A percentile compares a stretch with the other conserved stretches of the same genome.
Conservation (phyloP, 2,329 filamentous ascomycete species). For the Lizonia empirigonia region DNA sequence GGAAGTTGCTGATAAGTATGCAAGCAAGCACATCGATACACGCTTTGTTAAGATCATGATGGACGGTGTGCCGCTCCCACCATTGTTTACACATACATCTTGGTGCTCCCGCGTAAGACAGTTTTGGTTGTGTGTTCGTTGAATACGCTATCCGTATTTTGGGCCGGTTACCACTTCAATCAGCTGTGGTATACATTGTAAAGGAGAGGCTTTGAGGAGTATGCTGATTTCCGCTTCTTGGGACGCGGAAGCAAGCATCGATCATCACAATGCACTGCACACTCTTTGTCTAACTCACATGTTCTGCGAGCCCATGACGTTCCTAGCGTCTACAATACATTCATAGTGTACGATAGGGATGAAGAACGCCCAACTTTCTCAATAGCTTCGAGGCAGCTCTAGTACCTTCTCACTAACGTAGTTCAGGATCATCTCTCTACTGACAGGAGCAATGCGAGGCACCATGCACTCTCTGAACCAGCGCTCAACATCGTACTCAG, state of each 20-base stretch:
- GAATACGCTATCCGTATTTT: no score
- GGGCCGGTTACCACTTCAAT: no score
- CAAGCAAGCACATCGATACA: constrained; percentile 37
- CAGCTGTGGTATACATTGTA: background rate
- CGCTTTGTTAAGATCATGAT: constrained; percentile 46
- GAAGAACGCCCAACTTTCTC: background rate
- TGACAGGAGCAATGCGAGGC: constrained; percentile 64
- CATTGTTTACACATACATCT: constrained; percentile 42
- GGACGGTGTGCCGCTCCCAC: constrained; percentile 43
- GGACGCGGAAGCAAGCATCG: background rate
- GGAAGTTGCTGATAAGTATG: constrained; percentile 28
- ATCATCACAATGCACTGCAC: no score
- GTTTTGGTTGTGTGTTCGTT: no score
- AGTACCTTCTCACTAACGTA: constrained; percentile 72
- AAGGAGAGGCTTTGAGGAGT: background rate
- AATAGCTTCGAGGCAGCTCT: constrained; percentile 71
- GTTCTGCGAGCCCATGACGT: background rate
- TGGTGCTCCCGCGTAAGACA: no score
- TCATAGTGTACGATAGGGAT: background rate
- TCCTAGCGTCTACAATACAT: background rate
- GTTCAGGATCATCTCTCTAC: constrained; percentile 76
- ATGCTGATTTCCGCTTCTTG: background rate
- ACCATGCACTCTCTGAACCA: constrained; percentile 65
- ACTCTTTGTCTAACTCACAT: no score
- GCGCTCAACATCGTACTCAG: constrained; percentile 67